Evolutionary conservation across 75 land plant genomes (phyloP), one percentile per base, ranked within the genome.

Genomic region (Isoetes taiwanensis): DNA sequence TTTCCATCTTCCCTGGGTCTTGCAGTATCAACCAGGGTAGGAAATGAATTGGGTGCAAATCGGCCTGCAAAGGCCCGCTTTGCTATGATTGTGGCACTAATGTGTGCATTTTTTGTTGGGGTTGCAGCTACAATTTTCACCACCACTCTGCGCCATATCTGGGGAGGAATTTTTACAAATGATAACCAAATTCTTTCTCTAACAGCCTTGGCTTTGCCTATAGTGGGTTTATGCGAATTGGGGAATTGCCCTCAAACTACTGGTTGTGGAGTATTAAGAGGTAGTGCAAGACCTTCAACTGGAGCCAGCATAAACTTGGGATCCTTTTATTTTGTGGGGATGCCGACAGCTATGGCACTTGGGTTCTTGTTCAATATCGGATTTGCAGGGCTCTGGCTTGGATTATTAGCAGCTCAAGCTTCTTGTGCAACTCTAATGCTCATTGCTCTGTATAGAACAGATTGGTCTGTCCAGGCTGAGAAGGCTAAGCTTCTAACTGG

Each of bases 181-280:
- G 83, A 82, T 38, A 21, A 3, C 0, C 57, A 65, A 12, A 79
- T 82, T 66, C 28, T 79, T 3, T 52, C 52, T 54, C 65, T 82
- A 28, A 73, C 76, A 0, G 63, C 83, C 1, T 41, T 69, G 4
- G 83, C 77, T 12, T 30, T 82, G 58, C 86, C 86, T 17, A 76
- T 82, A 5, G 46, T 82, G 25, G 86, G 86, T 6, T 52, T 82
- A 16, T 82, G 86, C 41, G 85, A 82, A 62, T 72, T 82, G 38
- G 83, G 82, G 8, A 82, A 82, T 68, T 79, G 79, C 6, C 85
- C 85, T 3, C 85, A 82, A 59, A 82, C 85, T 9, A 77, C 81
- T 1, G 85, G 79, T 0, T 82, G 86, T 50, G 83, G 86, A n/a
- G 83, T 82, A 2, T 71, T 82, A 0, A 35, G 86, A 21, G 86